These are phyloP conservation scores for Fusarium sp. DNA, from an alignment of 2,329 filamentous ascomycete species.

Conservation along the genomic window DNA sequence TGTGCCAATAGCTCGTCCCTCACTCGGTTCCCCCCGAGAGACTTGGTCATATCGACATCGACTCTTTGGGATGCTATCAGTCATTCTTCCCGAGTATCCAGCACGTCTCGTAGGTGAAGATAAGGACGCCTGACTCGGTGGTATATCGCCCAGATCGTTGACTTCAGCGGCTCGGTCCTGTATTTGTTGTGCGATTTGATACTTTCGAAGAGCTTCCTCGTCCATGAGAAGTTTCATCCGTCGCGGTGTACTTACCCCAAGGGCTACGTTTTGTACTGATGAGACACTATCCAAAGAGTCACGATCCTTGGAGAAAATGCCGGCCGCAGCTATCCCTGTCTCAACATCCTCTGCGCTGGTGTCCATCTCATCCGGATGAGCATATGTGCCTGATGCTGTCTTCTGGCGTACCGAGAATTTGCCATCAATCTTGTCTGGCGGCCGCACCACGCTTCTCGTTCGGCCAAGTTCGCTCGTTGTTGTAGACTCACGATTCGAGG, in stretches of 20 bases:
- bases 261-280: conserved; percentile 67
- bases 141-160: background rate
- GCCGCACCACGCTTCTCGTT: conserved; percentile 73
- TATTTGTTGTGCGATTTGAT: conserved; percentile 69
- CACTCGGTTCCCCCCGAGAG: background rate
- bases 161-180: conserved; percentile 8
- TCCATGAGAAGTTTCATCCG: conserved; percentile 82
- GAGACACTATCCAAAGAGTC: conserved; percentile 76
- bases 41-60: conserved; percentile 16
- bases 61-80: background rate
- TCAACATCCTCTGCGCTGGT: conserved; percentile 49
- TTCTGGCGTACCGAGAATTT: conserved; percentile 80
- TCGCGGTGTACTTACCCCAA: conserved; percentile 74
- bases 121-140: background rate
- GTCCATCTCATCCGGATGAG: conserved; percentile 72
- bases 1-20: conserved; percentile 4
- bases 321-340: conserved; percentile 9
- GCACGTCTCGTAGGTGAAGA: conserved; percentile 21
- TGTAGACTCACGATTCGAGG: conserved; percentile 46
- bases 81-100: conserved; percentile 1
- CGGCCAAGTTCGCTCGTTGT: conserved; percentile 56
- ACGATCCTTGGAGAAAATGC: conserved; percentile 47
- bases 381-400: conserved; percentile 76
- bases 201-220: conserved; percentile 80
- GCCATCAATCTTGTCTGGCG: conserved; percentile 80